Base-by-base conservation (phyloP, 1,139 yeast genomes). In the Candida pseudoviswanathii region DNA sequence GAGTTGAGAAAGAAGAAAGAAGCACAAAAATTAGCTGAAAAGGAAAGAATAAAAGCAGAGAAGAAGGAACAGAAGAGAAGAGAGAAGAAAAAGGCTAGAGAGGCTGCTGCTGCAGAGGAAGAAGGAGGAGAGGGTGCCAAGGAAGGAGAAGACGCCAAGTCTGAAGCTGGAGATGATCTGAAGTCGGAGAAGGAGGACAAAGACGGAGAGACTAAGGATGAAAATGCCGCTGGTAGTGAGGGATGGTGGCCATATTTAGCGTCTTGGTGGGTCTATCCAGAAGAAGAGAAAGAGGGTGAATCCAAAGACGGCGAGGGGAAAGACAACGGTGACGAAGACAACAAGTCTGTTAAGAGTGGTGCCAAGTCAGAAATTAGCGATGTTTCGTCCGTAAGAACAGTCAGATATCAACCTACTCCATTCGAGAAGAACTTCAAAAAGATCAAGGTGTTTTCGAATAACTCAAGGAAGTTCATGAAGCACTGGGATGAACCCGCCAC, bases 401-500 rank as follows among this genome's bases (percentile, higher is more conserved):
- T 42, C 2, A 32, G 33, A 8, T 33, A 33, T 33, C 33, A 32
- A 11, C 44, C 44, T 11, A 42, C 44, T 16, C 44, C 44, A 5
- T 42, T 42, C n/a, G 50, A 47, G 25, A 58, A 48, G 36, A 49
- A 56, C 9, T 51, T 25, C 24, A 48, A 51, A 11, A 55, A 55
- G 26, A 45, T 63, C 27, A 61, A 61, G 48, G 60, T 59, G 43
- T 48, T 68, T 10, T 54, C 56, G 31, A 66, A 62, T 46, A 60
- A 58, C 29, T 65, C 66, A 47, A 62, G 58, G 32, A 52, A 46
- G 4, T 46, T 71, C 3, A 58, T 67, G 4, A 56, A 62, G 26
- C 70, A 61, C 51, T 73, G 78, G 78, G 68, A 68, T 53, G 57
- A 64, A 48, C 78, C 77, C 0, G 73, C 70, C 1, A 56, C 63